Conservation (phyloP, 1,284 basidiomycete species). For the Exsudoporus floridanus region DNA sequence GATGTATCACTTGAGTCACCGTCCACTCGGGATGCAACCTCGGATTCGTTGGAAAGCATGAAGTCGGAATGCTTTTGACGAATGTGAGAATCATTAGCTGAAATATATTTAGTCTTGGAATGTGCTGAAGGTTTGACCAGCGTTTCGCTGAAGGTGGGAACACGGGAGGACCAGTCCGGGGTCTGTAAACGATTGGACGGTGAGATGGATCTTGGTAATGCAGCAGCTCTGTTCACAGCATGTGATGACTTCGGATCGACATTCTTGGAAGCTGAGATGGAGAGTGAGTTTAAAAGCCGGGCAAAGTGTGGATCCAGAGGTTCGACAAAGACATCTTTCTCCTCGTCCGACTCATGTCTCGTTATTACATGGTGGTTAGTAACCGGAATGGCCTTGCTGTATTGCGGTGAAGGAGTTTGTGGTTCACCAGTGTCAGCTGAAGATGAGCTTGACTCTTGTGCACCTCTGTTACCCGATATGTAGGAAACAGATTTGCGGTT, state of each 20-base stretch:
- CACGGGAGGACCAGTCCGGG: constrained; percentile 36
- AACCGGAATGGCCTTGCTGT: constrained; percentile 39
- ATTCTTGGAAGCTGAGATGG: constrained; percentile 53
- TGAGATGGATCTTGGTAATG: constrained; percentile 9
- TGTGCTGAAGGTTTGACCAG: constrained; percentile 4
- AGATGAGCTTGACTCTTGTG: constrained; percentile 65
- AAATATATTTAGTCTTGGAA: constrained; percentile 7
- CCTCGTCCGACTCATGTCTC: constrained; percentile 28
- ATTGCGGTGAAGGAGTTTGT: constrained; percentile 62
- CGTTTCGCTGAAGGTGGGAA: constrained; percentile 25
- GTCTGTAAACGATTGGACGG: constrained; percentile 20
- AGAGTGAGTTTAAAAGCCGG: constrained; percentile 59
- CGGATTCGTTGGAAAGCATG: constrained; percentile 12
- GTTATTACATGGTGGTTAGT: constrained; percentile 17
- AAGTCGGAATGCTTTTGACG: constrained; percentile 16
- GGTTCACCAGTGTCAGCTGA: constrained; percentile 60
- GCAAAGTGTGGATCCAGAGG: constrained; percentile 69
- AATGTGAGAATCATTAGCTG: constrained; percentile 3
- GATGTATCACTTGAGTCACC: constrained; percentile 13
- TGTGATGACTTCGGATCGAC: constrained; percentile 12
- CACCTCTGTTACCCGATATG: constrained; percentile 27
- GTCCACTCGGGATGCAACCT: constrained; percentile 26
- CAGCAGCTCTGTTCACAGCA: neutral
- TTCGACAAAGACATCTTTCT: constrained; percentile 24
- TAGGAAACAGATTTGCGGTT: constrained; percentile 34